Base-by-base conservation (phyloP, 495 filamentous ascomycete species). In the Aeminium ludgeri region DNA sequence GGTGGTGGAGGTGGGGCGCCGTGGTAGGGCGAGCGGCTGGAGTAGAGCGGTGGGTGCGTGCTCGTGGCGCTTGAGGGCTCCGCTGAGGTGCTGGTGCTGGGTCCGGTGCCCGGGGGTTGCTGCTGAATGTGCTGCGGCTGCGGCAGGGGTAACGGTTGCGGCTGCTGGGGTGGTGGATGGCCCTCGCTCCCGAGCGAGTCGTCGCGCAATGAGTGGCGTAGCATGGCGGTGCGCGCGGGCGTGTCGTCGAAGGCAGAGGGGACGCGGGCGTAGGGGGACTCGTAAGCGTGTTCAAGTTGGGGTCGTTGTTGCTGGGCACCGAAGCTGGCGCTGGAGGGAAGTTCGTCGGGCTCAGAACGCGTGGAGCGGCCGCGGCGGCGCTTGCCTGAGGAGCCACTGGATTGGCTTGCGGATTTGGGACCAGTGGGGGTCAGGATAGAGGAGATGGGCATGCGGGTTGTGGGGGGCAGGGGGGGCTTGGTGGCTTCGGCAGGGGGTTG, bases 301-400 rank as follows among this genome's bases (percentile, higher is more conserved):
- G 2, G 10, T 27, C 8, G 13, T 8, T 12, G 20, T 10, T 23
- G 36, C 11, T 13, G n/a, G 20, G 36, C 20, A 3, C 36, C 36
- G 10, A n/a, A 28, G 3, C 18, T 38, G 4, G 13, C 17, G 13
- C 18, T 20, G 2, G 19, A 11, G 11, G 18, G 36, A 3, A 29
- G 29, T 11, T 29, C 40, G 17, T 44, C 46, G 4, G 41, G 41
- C 11, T 50, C 43, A 10, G 36, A 46, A 11, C 43, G 16, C 20
- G 29, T 43, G 6, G 48, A 50, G 29, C 48, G 37, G 13, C 43
- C 43, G n/a, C 48, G 37, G n/a, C 48, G 32, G 12, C 48, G 31
- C 30, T 42, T 50, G 12, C 48, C 48, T 1, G 48, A 50, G 5
- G 48, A 50, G 3, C 37, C 41, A 38, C 48, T 46, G 8, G 48